Base-by-base conservation (phyloP, 306 rosid genomes). In the Mimosa bimucronata region DNA sequence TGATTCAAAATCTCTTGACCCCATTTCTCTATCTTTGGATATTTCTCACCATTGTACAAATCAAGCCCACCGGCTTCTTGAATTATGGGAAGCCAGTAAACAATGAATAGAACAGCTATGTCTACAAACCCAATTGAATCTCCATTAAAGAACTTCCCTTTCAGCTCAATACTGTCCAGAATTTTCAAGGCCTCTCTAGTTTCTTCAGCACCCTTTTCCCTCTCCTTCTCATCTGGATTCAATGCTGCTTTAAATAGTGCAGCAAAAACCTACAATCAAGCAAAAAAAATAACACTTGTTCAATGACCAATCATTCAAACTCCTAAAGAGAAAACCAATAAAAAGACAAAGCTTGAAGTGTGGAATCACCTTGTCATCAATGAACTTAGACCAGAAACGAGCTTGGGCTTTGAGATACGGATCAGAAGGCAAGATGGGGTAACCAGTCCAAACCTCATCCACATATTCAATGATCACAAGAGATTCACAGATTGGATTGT, bases 121-220 rank as follows among this genome's bases (percentile, higher is more conserved):
- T 90, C 91, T 19, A 87, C 88, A 23, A 83, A 25, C 8, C 91
- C 88, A 18, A 88, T 1, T 0, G 53, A 71, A 14, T 87, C 86
- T 64, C 91, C 92, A n/a, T 87, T 92, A 57, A 90, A 90, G 75
- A 80, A 90, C 60, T 37, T 66, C 30, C 38, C 86, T 29, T 80
- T 80, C 16, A 90, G 78, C 71, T 34, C 38, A 34, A 34, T 34
- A 34, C 38, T 0, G 5, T 46, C 53, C 53, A 46, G 19, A 26
- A 73, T 9, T 12, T 80, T 37, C 10, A 85, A 58, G 44, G 52
- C 53, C 67, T 83, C 87, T 0, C 2, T 8, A 9, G 74, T 76
- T 81, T 88, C 92, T 76, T 80, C 86, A 9, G 46, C 34, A 0
- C 81, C 86, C 28, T 85, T 84, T 14, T 85, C 88, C 7, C n/a